Percentiles rank a stretch among this genome's conserved stretches.
Evolutionary conservation across 2,329 filamentous ascomycete species (phyloP).

Genomic region (Monosporascus cannonballus): DNA sequence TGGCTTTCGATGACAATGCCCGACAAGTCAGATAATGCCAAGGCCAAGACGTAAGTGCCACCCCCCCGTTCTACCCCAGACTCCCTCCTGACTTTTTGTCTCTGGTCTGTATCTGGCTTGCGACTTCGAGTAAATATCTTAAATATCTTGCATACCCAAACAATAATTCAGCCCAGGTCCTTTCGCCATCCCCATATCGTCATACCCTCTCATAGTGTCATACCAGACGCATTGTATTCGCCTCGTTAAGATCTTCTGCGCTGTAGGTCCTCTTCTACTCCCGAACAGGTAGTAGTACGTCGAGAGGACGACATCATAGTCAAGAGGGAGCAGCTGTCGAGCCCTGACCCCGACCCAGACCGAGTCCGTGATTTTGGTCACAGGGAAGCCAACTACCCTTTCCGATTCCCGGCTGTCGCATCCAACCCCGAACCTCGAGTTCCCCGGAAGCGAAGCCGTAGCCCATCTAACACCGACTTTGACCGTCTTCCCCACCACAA

Average conservation of each 20-base stretch:
- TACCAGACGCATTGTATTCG: background rate
- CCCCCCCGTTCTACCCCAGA: background rate
- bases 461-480: constrained; percentile 6
- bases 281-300: background rate
- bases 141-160: background rate
- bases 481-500: constrained; percentile 5
- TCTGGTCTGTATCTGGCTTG: background rate
- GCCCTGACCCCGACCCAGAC: background rate
- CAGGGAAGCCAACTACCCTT: background rate
- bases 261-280: background rate
- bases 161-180: background rate
- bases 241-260: background rate
- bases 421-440: background rate
- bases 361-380: background rate
- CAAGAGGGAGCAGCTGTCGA: background rate
- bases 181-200: background rate
- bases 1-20: constrained; percentile 3
- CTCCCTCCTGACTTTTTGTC: background rate
- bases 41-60: constrained; percentile 4
- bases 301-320: background rate
- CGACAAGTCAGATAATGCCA: background rate
- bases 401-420: background rate
- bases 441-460: constrained; percentile 5
- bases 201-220: background rate
- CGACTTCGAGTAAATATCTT: background rate